These are phyloP conservation scores for Rhodotorula taiwanensis DNA, from an alignment of 768 basidiomycete genomes.

Conservation along the genomic window DNA sequence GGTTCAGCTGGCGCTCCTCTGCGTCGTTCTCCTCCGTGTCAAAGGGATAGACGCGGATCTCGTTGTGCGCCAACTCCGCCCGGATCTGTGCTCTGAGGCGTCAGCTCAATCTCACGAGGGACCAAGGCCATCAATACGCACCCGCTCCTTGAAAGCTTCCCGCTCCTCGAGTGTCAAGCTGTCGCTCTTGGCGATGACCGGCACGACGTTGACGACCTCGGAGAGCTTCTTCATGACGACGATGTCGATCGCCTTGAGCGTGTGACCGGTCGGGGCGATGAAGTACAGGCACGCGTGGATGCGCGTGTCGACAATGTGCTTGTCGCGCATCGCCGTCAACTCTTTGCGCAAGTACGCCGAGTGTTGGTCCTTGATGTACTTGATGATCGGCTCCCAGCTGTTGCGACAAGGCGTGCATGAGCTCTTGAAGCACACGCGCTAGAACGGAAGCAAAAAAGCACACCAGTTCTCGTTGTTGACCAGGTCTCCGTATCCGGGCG, in stretches of 20 bases:
- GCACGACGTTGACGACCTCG: slow-evolving; percentile 98
- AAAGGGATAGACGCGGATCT: slow-evolving; percentile 92
- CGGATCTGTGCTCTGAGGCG: slow-evolving; percentile 68
- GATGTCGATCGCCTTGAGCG: slow-evolving; percentile 89
- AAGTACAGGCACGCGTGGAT: slow-evolving; percentile 98
- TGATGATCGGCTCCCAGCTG: slow-evolving; percentile 98
- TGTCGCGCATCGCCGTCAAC: slow-evolving; percentile 95
- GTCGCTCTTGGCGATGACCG: slow-evolving; percentile 98
- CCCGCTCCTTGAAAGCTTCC: slow-evolving; percentile 85
- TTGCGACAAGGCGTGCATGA: neutral
- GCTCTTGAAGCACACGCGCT: no score
- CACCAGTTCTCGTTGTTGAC: slow-evolving; percentile 98
- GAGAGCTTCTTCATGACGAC: slow-evolving; percentile 98
- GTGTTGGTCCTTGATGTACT: slow-evolving; percentile 99
- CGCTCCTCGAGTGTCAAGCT: slow-evolving; percentile 88
- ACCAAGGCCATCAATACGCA: slow-evolving; percentile 42
- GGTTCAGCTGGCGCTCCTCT: slow-evolving; percentile 84
- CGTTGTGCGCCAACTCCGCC: slow-evolving; percentile 81
- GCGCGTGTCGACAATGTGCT: slow-evolving; percentile 94
- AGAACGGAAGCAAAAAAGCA: slow-evolving; percentile 39
- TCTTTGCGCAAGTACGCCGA: slow-evolving; percentile 98
- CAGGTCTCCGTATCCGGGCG: slow-evolving; percentile 96
- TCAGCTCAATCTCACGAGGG: neutral
- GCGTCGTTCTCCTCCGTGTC: slow-evolving; percentile 93
- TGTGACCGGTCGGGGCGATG: slow-evolving; percentile 97